phyloP scores from a whole-genome alignment of 2,329 filamentous ascomycete species.

The Daldinia sp. region DNA sequence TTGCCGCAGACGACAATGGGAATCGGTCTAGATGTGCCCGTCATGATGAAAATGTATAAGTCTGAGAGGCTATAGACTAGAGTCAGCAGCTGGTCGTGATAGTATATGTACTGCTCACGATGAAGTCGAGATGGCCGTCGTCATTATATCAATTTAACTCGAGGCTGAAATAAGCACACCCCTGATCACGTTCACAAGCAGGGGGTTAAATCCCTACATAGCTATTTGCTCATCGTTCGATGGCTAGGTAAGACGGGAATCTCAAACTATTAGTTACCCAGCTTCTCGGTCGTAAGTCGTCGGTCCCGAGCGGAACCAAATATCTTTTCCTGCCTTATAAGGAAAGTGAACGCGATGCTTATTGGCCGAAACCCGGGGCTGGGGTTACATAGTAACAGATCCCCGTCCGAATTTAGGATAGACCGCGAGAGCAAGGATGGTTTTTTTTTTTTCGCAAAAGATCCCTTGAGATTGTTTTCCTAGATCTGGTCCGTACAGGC shows the following conservation, averaged over 20 bases:
- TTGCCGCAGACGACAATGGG: slow-evolving; percentile 35
- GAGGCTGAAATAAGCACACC: not conserved
- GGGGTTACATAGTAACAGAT: slow-evolving; percentile 18
- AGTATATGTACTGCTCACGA: not conserved
- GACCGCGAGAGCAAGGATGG: slow-evolving; percentile 5
- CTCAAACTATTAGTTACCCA: not conserved
- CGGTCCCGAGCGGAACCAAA: slow-evolving; percentile 32
- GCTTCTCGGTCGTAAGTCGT: slow-evolving; percentile 9
- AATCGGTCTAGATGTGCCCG: slow-evolving; percentile 4
- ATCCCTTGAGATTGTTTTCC: slow-evolving; percentile 21
- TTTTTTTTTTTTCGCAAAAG: slow-evolving; percentile 20
- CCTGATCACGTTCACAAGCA: not conserved
- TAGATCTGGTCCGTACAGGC: slow-evolving; percentile 29
- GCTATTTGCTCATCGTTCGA: slow-evolving; percentile 14
- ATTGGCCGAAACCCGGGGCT: slow-evolving; percentile 18
- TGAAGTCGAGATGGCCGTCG: not conserved
- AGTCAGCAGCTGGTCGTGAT: not conserved
- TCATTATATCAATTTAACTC: slow-evolving; percentile 24
- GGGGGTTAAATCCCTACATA: not conserved
- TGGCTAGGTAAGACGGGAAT: not conserved
- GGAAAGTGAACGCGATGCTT: slow-evolving; percentile 2
- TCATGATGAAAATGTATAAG: slow-evolving; percentile 10
- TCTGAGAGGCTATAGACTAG: not conserved
- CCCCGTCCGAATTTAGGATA: slow-evolving; percentile 8
- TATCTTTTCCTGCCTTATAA: not conserved